A percentile compares a stretch with the other conserved stretches of the same genome.
These are phyloP conservation scores for Tausonia pullulans DNA, from an alignment of 1,284 basidiomycete species.

Conservation along the genomic window DNA sequence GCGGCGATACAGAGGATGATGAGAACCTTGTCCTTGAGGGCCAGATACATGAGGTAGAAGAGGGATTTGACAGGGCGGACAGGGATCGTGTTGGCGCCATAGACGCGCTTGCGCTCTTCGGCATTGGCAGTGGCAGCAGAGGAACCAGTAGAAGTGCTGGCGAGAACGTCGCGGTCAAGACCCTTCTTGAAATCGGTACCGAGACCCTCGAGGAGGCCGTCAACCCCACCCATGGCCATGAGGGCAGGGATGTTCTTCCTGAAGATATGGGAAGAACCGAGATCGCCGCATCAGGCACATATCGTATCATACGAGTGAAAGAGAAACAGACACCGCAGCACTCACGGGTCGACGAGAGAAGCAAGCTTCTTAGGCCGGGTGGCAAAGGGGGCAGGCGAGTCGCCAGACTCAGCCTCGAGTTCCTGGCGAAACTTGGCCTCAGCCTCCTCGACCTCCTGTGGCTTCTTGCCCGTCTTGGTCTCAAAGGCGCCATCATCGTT, in stretches of 20 bases:
- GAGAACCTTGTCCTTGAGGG: conserved; percentile 89
- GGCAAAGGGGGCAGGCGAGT: conserved; percentile 45
- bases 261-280: no score
- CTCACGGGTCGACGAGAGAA: conserved; percentile 80
- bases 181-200: conserved; percentile 58
- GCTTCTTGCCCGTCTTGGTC: conserved; percentile 24
- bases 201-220: conserved; percentile 57
- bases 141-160: conserved; percentile 21
- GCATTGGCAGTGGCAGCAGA: conserved; percentile 42
- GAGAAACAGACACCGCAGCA: conserved; percentile 11
- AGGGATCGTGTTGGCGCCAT: conserved; percentile 75
- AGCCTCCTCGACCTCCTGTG: conserved; percentile 13
- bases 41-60: conserved; percentile 80
- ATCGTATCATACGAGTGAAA: background rate
- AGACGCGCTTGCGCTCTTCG: conserved; percentile 59
- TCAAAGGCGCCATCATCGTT: background rate
- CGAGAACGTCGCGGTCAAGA: conserved; percentile 23
- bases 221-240: conserved; percentile 58
- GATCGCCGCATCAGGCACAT: no score
- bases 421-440: conserved; percentile 25
- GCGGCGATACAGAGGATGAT: conserved; percentile 84
- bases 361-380: conserved; percentile 69
- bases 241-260: conserved; percentile 48
- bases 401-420: conserved; percentile 15
- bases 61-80: conserved; percentile 65